Conservation (phyloP, 306 rosid genomes). For the Lagenaria siceraria region DNA sequence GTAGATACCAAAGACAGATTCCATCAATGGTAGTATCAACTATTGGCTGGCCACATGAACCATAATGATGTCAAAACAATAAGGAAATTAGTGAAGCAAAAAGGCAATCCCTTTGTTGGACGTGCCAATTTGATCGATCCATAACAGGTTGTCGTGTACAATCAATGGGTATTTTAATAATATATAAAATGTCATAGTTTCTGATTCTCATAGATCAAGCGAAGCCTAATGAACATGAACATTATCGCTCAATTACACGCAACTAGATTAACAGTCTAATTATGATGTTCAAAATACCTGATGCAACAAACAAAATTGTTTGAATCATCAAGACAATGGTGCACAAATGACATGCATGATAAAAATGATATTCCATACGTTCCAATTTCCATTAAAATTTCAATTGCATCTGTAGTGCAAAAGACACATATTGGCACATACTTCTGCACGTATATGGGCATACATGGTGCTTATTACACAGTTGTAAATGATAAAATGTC, state of each 20-base stretch:
- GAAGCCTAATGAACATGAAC: not conserved
- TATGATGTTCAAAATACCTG: not conserved
- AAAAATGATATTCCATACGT: not conserved
- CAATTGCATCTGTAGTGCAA: not conserved
- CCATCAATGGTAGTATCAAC: not conserved
- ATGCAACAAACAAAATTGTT: not conserved
- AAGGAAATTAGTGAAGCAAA: not conserved
- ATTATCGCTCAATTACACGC: not conserved
- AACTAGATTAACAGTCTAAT: not conserved
- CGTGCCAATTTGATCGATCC: not conserved
- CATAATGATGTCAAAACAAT: not conserved
- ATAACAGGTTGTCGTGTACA: not conserved
- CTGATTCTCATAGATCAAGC: not conserved
- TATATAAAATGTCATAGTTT: not conserved
- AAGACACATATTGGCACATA: too few relatives aligned
- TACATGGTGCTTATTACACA: not conserved
- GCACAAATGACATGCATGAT: not conserved
- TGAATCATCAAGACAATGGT: not conserved
- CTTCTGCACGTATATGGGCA: not conserved
- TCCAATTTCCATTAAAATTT: not conserved
- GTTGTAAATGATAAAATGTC: not conserved
- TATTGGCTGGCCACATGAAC: not conserved
- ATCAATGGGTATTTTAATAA: not conserved
- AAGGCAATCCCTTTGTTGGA: not conserved
- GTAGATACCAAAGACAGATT: not conserved